Evolutionary conservation across 441 rosid species (phyloP).

Genomic region (Pelargonium citronellum): DNA sequence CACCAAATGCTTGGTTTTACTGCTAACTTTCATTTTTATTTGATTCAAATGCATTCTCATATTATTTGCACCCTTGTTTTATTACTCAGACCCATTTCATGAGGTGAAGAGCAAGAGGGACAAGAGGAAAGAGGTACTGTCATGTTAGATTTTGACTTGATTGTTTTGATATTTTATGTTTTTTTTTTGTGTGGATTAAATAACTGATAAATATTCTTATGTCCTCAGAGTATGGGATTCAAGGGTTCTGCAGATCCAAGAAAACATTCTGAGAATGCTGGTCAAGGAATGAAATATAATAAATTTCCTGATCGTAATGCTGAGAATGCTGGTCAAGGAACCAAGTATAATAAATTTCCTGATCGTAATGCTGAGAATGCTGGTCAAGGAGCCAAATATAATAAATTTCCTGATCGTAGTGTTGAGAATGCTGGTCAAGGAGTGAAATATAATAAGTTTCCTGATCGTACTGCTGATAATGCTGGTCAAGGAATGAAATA

Average conservation of each 20-base stretch:
- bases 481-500: constrained; percentile 7
- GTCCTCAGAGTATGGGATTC: constrained; percentile 42
- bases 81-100: constrained; percentile 66
- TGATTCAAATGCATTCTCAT: constrained; percentile 7
- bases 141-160: neutral
- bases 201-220: constrained; percentile 24
- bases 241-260: constrained; percentile 36
- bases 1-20: no score
- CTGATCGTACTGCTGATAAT: neutral
- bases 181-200: neutral
- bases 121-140: constrained; percentile 78
- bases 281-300: constrained; percentile 29
- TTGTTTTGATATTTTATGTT: no score
- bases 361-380: constrained; percentile 29
- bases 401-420: neutral
- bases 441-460: neutral
- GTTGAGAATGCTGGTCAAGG: neutral
- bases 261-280: constrained; percentile 41
- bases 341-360: constrained; percentile 28
- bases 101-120: constrained; percentile 77
- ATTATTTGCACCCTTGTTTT: constrained; percentile 19
- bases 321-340: constrained; percentile 39
- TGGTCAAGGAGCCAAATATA: neutral
- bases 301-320: constrained; percentile 40
- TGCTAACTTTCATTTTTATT: neutral